Percentiles rank a stretch among this genome's conserved stretches.
phyloP scores from a whole-genome alignment of 1,139 yeast genomes.

The Blastobotrys raffinosifermentans region DNA sequence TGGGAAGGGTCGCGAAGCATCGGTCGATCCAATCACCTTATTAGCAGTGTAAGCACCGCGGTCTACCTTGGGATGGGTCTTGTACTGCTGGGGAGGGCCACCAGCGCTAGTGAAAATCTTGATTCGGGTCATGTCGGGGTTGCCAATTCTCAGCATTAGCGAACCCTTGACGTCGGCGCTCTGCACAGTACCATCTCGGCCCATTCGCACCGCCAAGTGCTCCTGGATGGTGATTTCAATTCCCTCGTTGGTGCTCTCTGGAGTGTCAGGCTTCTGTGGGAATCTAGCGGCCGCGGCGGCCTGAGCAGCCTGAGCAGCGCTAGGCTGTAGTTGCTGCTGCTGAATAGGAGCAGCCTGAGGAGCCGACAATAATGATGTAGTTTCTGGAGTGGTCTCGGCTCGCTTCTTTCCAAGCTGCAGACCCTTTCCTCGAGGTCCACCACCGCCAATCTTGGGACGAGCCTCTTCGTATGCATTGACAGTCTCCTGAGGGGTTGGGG shows the following conservation, averaged over 20 bases:
- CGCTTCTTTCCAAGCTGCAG: constrained; percentile 72
- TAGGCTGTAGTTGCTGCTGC: constrained; percentile 13
- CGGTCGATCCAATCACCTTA: constrained; percentile 66
- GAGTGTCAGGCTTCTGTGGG: constrained; percentile 25
- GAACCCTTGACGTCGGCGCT: constrained; percentile 86
- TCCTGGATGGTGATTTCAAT: constrained; percentile 74
- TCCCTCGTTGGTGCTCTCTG: constrained; percentile 59
- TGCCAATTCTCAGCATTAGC: constrained; percentile 78
- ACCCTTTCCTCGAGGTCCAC: constrained; percentile 61
- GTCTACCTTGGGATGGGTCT: constrained; percentile 96
- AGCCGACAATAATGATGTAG: too few relatives aligned
- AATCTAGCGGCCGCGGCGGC: constrained; percentile 18
- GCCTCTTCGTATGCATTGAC: constrained; percentile 2
- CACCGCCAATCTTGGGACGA: constrained; percentile 8
- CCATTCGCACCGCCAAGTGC: constrained; percentile 65
- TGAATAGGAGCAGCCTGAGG: constrained; percentile 32
- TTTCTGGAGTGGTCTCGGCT: constrained; percentile 16
- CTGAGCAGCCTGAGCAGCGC: constrained; percentile 18
- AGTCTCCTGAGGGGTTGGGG: constrained; percentile 14
- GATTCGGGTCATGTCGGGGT: constrained; percentile 60
- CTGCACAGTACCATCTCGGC: constrained; percentile 76
- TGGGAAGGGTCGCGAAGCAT: constrained; percentile 76
- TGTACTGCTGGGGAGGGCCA: constrained; percentile 57
- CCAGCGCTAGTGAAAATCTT: constrained; percentile 53
- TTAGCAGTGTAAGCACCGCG: constrained; percentile 56